A percentile compares a stretch with the other conserved stretches of the same genome.
Evolutionary conservation across 2,329 filamentous ascomycete species (phyloP).

Genomic region (Periconia sp.): DNA sequence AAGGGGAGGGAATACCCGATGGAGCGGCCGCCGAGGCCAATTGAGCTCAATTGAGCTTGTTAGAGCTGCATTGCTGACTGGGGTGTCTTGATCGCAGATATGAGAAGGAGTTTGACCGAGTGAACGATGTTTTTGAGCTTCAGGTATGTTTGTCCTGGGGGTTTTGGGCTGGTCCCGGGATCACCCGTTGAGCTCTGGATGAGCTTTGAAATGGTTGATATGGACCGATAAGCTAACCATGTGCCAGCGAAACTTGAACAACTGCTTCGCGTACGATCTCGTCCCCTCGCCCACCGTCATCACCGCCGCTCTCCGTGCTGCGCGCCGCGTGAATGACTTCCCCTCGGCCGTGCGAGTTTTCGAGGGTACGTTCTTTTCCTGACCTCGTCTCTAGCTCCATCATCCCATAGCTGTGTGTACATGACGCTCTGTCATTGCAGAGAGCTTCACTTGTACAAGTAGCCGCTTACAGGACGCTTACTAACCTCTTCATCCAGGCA

Average conservation of each 20-base stretch:
- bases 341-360: constrained; percentile 98
- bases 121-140: constrained; percentile 99
- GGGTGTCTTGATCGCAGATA: constrained; percentile 67
- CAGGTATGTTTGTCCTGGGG: constrained; percentile 69
- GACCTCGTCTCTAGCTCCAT: neutral
- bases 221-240: constrained; percentile 21
- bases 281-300: constrained; percentile 93
- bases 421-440: neutral
- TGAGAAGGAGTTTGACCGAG: constrained; percentile 97
- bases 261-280: constrained; percentile 99
- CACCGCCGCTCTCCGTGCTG: constrained; percentile 88
- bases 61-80: constrained; percentile 32
- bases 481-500: constrained; percentile 63
- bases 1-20: constrained; percentile 21
- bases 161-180: constrained; percentile 11
- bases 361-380: constrained; percentile 73
- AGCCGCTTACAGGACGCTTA: constrained; percentile 14
- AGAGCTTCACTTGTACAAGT: neutral
- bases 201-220: constrained; percentile 6
- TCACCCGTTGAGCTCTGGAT: constrained; percentile 15
- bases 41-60: constrained; percentile 15
- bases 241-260: constrained; percentile 89
- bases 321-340: constrained; percentile 96
- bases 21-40: constrained; percentile 34
- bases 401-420: neutral